Percentiles rank a stretch among this genome's conserved stretches.
Conservation (phyloP, 2,329 filamentous ascomycete genomes). For the Coniosporium uncinatum region DNA sequence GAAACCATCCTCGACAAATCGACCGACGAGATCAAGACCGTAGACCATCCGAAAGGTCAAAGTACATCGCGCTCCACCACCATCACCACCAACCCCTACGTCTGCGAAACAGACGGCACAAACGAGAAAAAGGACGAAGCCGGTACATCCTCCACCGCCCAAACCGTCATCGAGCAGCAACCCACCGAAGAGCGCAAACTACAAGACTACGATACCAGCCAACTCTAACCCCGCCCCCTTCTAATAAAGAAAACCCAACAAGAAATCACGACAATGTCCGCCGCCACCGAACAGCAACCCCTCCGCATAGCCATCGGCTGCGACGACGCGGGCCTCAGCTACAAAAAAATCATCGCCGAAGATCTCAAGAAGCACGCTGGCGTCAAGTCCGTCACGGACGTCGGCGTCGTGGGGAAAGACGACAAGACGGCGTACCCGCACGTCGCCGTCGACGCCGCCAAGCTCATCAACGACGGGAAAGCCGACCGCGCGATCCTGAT, state of each 20-base stretch:
- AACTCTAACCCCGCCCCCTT: constrained; percentile 15
- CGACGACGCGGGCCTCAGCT: constrained; percentile 67
- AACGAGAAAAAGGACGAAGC: constrained; percentile 3
- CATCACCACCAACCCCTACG: constrained; percentile 28
- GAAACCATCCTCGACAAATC: constrained; percentile 27
- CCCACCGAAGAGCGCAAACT: constrained; percentile 1
- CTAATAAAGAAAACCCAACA: too few species aligned
- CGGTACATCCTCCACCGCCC: not conserved
- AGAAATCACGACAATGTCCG: too few species aligned
- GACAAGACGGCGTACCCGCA: constrained; percentile 84
- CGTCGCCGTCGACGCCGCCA: constrained; percentile 67
- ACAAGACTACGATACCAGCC: constrained; percentile 20
- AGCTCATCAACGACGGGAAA: constrained; percentile 54
- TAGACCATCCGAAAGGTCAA: constrained; percentile 25
- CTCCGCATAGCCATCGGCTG: not conserved
- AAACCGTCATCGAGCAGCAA: constrained; percentile 6
- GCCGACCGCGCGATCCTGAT: constrained; percentile 77
- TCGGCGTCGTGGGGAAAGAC: constrained; percentile 58
- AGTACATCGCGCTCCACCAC: constrained; percentile 20
- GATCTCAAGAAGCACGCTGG: constrained; percentile 63
- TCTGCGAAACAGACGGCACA: constrained; percentile 20
- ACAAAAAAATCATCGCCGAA: constrained; percentile 74
- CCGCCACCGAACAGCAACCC: constrained; percentile 2
- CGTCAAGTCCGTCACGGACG: constrained; percentile 65
- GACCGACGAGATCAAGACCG: constrained; percentile 23